Evolutionary conservation across 345 rosid species (phyloP), one percentile per base, ranked within the genome.

Genomic region (Brassica cretica): DNA sequence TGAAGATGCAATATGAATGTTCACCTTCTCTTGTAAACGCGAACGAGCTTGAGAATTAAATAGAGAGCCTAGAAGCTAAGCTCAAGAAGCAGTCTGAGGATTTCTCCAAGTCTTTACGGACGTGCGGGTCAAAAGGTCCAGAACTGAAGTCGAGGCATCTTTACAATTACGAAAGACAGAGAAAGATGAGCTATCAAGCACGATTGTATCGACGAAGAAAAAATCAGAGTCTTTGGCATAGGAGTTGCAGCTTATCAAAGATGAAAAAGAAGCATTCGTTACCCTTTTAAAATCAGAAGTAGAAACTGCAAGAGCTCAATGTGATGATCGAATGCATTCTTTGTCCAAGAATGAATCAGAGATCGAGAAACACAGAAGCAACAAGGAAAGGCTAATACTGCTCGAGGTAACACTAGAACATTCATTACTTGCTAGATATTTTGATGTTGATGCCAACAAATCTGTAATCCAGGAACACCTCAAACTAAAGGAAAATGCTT

Each of bases 1-100:
- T 78, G 61, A 86, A 82, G 76, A 70, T 80, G 76, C 86, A 84
- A 19, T 80, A 70, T 71, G 89, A 87, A 61, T 77, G 82, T 66
- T 81, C 84, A 7, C 35, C 87, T 78, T 84, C 81, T 74, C 76
- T 71, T 63, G 87, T 84, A 49, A 76, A 75, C 25, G 81, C 86
- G 39, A 51, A 80, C 67, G 88, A 85, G 68, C 89, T 88, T 72
- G 89, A 92, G 73, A 80, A 70, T 55, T 87, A 87, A 18, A 61
- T 87, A 32, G 87, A 86, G 61, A 86, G 83, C 69, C 73, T 92
- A 75, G 99, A 92, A 86, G 88, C 77, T 37, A 86, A 84, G 71
- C 76, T 95, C 61, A 86, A 81, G 87, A 84, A 75, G 79, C 98
- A 89, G 80, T 84, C 88, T 0, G 72, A 83, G 63, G 93, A 88